These are phyloP conservation scores for Saccharomyces hybrid DNA, from an alignment of 1,139 yeast species.

Conservation along the genomic window DNA sequence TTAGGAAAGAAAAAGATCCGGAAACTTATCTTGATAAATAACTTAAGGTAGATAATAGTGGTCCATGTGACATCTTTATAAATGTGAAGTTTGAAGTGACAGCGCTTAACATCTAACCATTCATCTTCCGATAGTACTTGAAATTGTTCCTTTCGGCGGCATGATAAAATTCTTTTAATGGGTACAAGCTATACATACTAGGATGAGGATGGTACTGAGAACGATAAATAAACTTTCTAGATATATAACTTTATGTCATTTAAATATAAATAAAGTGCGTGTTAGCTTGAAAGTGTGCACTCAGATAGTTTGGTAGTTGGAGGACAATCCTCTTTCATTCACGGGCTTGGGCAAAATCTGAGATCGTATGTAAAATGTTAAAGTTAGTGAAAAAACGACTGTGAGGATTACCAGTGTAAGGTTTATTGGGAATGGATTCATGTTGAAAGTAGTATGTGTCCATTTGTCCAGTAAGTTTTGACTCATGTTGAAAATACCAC, in stretches of 20 bases:
- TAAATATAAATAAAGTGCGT: background rate
- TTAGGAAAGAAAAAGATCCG: slow-evolving; percentile 30
- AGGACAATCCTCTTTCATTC: background rate
- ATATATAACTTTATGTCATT: background rate
- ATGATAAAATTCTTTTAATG: background rate
- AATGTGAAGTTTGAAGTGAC: background rate
- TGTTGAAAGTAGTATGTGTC: slow-evolving; percentile 58
- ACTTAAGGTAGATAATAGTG: background rate
- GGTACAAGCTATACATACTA: background rate
- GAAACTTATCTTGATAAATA: background rate
- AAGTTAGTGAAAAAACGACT: slow-evolving; percentile 6
- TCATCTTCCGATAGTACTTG: background rate
- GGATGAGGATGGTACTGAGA: too few relatives aligned
- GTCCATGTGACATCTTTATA: background rate
- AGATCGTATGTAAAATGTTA: background rate
- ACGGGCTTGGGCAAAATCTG: background rate
- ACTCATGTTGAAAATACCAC: slow-evolving; percentile 68
- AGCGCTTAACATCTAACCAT: background rate
- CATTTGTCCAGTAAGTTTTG: slow-evolving; percentile 62
- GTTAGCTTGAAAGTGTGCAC: background rate
- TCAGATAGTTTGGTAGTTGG: background rate
- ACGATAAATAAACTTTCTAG: background rate
- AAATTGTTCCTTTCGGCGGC: background rate
- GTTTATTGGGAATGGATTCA: slow-evolving; percentile 78
- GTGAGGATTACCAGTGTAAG: slow-evolving; percentile 37